Evolutionary conservation across 768 basidiomycete species (phyloP), one percentile per base, ranked within the genome.

Genomic region (Leccinum boreale): DNA sequence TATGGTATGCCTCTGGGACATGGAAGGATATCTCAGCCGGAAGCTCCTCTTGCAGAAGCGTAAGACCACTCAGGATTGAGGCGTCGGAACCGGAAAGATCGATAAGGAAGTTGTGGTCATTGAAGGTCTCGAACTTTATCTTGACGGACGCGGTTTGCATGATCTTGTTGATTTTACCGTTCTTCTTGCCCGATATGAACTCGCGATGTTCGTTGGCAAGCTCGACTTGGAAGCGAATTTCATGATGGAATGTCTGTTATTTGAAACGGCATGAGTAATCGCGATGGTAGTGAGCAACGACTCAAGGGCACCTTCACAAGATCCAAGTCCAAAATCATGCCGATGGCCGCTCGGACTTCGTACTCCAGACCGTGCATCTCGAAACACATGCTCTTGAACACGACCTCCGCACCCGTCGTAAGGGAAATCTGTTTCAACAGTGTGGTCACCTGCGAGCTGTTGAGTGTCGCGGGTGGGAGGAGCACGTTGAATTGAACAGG

Each of bases 161-260:
- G 72, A 98, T 97, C 78, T 98, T 98, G 79, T 98, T 98, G 74
- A 98, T 93, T 77, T 99, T 99, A 57, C 96, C 96, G 67, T 98
- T 98, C 81, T 98, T 98, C 81, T 99, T 99, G 46, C 96, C 96
- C 56, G 90, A 92, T 73, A 99, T 97, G 76, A 98, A 99, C 65
- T 99, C 96, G 58, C 95, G 87, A 65, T 98, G 95, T 71, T 99
- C 97, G 71, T 96, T 96, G 45, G 94, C 90, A 5, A 98, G 84
- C 74, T 99, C 97, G 55, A 98, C 93, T 74, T 98, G 95, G 78
- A 98, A 98, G 50, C 94, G 90, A 62, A 98, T 93, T 76, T 99
- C 96, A 68, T 95, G 94, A 65, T 97, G 93, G 79, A 95, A 98
- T 39, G 85, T 78, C 94, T 95, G 63, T 26, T 21, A 2, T 52